Percentiles rank a stretch among this genome's conserved stretches.
Conservation (phyloP, 2,329 filamentous ascomycete genomes). For the Rutstroemia sp. region DNA sequence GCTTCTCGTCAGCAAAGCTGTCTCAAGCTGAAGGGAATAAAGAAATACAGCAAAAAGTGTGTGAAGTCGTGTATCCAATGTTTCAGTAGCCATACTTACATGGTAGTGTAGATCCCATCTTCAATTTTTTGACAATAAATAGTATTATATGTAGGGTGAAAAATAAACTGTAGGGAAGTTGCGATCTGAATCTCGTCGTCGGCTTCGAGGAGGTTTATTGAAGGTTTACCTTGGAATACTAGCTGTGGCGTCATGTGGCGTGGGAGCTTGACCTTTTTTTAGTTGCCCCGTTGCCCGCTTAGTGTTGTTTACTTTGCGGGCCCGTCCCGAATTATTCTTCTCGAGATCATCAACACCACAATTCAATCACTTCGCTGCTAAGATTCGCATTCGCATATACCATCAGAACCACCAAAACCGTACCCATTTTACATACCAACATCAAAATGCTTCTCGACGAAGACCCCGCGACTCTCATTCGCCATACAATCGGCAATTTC, state of each 20-base stretch:
- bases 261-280: neutral
- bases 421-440: neutral
- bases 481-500: slow-evolving; percentile 89
- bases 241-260: slow-evolving; percentile 12
- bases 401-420: neutral
- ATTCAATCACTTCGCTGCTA: neutral
- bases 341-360: neutral
- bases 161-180: slow-evolving; percentile 10
- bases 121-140: slow-evolving; percentile 1
- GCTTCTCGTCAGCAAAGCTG: slow-evolving; percentile 24
- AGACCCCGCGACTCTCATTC: slow-evolving; percentile 82
- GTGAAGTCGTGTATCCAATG: slow-evolving; percentile 23
- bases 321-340: neutral
- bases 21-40: slow-evolving; percentile 21
- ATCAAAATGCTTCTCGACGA: slow-evolving; percentile 86
- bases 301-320: slow-evolving; percentile 4
- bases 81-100: slow-evolving; percentile 29
- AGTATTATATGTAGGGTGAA: slow-evolving; percentile 1
- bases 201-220: slow-evolving; percentile 2
- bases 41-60: slow-evolving; percentile 20
- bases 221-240: slow-evolving; percentile 7
- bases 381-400: neutral
- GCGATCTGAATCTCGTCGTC: slow-evolving; percentile 10
- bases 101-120: slow-evolving; percentile 29
- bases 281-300: slow-evolving; percentile 1